Conservation (phyloP, 83 land plant species). For the Diphasiastrum complanatum region DNA sequence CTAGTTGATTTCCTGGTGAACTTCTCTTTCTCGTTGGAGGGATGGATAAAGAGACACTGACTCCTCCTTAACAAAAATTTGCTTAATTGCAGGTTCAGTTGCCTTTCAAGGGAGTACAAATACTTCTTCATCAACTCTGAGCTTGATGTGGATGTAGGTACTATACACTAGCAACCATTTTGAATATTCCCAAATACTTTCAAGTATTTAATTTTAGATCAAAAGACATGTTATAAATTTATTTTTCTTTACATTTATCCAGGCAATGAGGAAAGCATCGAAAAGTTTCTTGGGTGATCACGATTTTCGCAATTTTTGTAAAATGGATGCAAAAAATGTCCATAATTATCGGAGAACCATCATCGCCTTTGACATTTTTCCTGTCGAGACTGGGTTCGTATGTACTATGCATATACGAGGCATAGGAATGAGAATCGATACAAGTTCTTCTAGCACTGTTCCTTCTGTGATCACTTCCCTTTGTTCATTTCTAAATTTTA, state of each 20-base stretch:
- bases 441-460: background rate
- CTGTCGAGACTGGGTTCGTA: conserved; percentile 40
- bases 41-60: too few relatives aligned
- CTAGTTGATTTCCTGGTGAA: too few relatives aligned
- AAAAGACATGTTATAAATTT: background rate
- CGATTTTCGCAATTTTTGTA: conserved; percentile 92
- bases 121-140: conserved; percentile 69
- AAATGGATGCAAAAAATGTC: conserved; percentile 90
- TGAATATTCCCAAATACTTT: background rate
- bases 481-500: too few relatives aligned
- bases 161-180: background rate
- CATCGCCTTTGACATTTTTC: conserved; percentile 48
- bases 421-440: background rate
- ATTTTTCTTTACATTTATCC: background rate
- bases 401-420: background rate
- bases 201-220: background rate
- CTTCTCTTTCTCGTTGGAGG: too few relatives aligned
- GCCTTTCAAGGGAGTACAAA: conserved; percentile 74
- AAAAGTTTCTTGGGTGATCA: conserved; percentile 68
- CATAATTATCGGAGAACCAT: conserved; percentile 66
- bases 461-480: too few relatives aligned
- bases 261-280: conserved; percentile 75
- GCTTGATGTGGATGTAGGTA: conserved; percentile 50
- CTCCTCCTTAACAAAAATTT: background rate
- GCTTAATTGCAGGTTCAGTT: conserved; percentile 62